A percentile compares a stretch with the other conserved stretches of the same genome.
Conservation (phyloP, 192 early-diverging fungal species). For the Rhizophagus sp. region DNA sequence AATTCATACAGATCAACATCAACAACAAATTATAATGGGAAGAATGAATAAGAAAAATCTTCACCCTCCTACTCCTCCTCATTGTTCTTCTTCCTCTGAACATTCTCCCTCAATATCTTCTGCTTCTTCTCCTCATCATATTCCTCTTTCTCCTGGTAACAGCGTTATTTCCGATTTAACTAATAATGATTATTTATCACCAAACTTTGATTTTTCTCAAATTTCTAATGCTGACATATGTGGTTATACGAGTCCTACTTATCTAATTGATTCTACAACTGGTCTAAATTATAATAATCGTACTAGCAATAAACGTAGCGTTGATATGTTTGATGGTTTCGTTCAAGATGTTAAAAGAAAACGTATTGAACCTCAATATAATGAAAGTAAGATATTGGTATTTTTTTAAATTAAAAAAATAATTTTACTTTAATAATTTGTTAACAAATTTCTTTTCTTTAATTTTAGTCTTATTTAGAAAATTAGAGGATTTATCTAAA, state of each 20-base stretch:
- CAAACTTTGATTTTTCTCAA: background rate
- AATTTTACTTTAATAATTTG: background rate
- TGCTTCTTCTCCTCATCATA: conserved; percentile 23
- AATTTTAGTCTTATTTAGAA: background rate
- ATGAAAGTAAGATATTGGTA: conserved; percentile 33
- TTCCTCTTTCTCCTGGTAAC: conserved; percentile 26
- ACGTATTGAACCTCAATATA: conserved; percentile 34
- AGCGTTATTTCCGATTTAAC: background rate
- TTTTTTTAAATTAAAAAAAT: background rate
- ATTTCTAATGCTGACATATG: background rate
- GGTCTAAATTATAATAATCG: background rate
- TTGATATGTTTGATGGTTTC: conserved; percentile 34
- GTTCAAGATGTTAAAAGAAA: conserved; percentile 40
- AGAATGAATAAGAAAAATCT: conserved; percentile 6
- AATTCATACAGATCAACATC: conserved; percentile 63
- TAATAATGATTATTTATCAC: background rate
- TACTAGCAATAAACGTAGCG: conserved; percentile 30
- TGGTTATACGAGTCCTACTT: background rate
- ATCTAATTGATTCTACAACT: background rate
- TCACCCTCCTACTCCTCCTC: conserved; percentile 35
- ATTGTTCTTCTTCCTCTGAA: conserved; percentile 36
- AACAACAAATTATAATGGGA: conserved; percentile 2
- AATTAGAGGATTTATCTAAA: background rate
- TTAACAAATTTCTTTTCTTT: background rate
- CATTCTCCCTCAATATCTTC: conserved; percentile 26